Base-by-base conservation (phyloP, 441 rosid genomes). In the Eruca vesicaria region DNA sequence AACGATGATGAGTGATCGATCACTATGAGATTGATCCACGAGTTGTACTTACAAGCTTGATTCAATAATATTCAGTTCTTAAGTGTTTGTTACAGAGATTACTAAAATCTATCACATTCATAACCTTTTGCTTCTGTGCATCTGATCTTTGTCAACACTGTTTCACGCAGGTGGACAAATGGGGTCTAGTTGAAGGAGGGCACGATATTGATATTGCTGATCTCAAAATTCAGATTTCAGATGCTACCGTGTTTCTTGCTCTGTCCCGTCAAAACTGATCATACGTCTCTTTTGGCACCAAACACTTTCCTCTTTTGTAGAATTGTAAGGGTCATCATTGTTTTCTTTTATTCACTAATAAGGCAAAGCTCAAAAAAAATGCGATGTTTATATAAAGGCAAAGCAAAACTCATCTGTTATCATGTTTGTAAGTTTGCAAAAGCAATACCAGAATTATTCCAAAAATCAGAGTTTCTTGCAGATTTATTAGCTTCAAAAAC, bases 141-240 rank as follows among this genome's bases (percentile, higher is more conserved):
- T 20, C 82, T 70, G 33, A 69, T 64, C 60, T 9, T 74, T 3
- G 41, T 62, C 19, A n/a, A 10, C n/a, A 28, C 64, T 38, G 38
- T 16, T 48, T 68, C 5, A 19, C 81, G 81, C 83, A 95, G 99
- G 95, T 93, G 70, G 92, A 85, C 71, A 89, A 68, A 74, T 96
- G 98, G 98, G 99, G 99, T 64, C 81, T 96, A 59, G 99, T 93
- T 11, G 98, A 93, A 86, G 99, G 98, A 2, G 98, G 98, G 28
- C 98, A 92, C 14, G 98, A 96, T 75, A 58, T 96, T 53, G 98
- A 96, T 81, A 82, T 96, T 57, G 98, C 98, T 28, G 99, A 93
- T 87, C 90, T 96, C 10, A 90, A 76, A 88, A 98, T 92, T 61
- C 97, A 92, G 80, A 86, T 96, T 68, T 80, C 99, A 33, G 84